Conservation (phyloP, 106 monocot species). For the Phalaenopsis equestris region DNA sequence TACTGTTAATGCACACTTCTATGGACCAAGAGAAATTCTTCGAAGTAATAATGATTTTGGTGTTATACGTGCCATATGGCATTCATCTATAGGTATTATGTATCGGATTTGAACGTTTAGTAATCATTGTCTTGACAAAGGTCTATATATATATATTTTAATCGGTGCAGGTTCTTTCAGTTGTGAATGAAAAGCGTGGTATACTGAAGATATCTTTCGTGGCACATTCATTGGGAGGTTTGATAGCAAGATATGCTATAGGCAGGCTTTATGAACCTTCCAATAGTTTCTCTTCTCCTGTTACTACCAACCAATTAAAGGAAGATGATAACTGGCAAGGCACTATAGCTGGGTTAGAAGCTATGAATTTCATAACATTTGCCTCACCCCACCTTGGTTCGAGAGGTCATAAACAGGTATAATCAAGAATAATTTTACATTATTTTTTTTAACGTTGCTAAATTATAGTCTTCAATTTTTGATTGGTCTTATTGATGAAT, state of each 20-base stretch:
- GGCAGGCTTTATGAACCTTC: slow-evolving; percentile 55
- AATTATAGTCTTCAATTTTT: background rate
- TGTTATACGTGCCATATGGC: background rate
- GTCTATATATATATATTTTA: background rate
- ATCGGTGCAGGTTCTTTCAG: slow-evolving; percentile 49
- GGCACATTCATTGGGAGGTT: slow-evolving; percentile 88
- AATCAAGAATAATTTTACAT: background rate
- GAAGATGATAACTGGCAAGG: slow-evolving; percentile 20
- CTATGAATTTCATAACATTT: slow-evolving; percentile 84
- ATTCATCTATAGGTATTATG: background rate
- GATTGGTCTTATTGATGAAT: background rate
- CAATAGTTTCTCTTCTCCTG: background rate
- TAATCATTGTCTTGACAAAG: background rate
- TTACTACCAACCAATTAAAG: slow-evolving; percentile 10
- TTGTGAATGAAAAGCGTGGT: slow-evolving; percentile 41
- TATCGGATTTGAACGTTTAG: background rate
- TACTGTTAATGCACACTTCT: background rate
- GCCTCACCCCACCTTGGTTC: slow-evolving; percentile 92
- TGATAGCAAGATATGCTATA: slow-evolving; percentile 89
- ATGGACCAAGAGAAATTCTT: background rate
- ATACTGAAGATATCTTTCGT: slow-evolving; percentile 79
- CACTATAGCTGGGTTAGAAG: slow-evolving; percentile 64
- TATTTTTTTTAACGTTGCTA: background rate
- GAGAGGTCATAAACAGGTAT: slow-evolving; percentile 80
- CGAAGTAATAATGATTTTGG: background rate